phyloP scores from a whole-genome alignment of 139 green algal species.

The Coelastrella sp. region DNA sequence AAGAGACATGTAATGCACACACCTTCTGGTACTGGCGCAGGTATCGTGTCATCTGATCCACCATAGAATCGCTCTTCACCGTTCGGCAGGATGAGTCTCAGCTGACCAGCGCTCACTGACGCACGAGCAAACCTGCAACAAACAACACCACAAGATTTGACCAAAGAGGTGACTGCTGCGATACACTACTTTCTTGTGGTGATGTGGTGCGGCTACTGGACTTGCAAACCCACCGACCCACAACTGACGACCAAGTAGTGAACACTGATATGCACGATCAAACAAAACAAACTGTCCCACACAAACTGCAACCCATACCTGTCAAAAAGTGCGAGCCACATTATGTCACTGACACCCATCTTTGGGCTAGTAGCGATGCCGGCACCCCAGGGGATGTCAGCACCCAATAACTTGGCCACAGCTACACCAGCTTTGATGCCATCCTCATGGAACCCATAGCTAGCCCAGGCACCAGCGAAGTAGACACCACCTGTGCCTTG shows the following conservation, averaged over 20 bases:
- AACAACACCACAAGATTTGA: not conserved
- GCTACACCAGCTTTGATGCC: constrained; percentile 86
- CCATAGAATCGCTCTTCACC: constrained; percentile 85
- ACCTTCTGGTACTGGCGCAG: constrained; percentile 41
- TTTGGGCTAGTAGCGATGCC: constrained; percentile 74
- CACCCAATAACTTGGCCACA: constrained; percentile 63
- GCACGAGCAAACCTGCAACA: constrained; percentile 67
- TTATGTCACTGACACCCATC: constrained; percentile 52
- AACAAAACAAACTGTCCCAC: no score
- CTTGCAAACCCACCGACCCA: no score
- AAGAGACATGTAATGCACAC: not conserved
- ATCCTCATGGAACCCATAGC: constrained; percentile 99
- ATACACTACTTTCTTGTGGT: no score
- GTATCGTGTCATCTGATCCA: constrained; percentile 32
- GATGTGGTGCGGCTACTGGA: no score
- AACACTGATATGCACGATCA: no score
- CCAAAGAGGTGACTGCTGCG: not conserved
- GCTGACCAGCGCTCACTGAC: constrained; percentile 69
- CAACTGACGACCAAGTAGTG: no score
- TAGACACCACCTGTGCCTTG: constrained; percentile 67
- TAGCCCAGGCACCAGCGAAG: constrained; percentile 85
- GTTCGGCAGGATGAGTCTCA: constrained; percentile 90
- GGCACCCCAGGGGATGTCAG: constrained; percentile 68
- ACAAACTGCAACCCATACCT: not conserved
- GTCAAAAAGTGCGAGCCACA: constrained; percentile 54